Percentiles rank a stretch among this genome's conserved stretches.
Conservation (phyloP, 306 rosid genomes). For the cucumber (Cucumis sativus) region DNA sequence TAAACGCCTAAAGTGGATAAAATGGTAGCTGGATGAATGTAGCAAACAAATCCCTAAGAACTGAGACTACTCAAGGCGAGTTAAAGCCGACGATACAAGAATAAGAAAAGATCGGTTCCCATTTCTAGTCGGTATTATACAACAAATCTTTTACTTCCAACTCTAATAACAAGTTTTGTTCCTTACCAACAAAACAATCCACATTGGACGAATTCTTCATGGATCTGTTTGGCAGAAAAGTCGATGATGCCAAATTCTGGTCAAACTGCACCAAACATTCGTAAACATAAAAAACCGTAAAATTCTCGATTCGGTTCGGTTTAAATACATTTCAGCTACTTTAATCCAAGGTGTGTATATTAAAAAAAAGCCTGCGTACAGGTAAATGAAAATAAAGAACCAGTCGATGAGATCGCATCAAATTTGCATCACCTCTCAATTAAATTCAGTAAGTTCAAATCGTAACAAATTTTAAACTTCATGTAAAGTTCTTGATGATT, state of each 20-base stretch:
- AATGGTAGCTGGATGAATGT: not conserved
- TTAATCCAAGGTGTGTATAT: not conserved
- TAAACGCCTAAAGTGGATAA: not conserved
- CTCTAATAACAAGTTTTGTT: conserved; percentile 16
- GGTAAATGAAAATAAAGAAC: not conserved
- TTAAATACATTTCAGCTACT: not conserved
- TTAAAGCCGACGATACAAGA: conserved; percentile 23
- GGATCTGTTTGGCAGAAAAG: not conserved
- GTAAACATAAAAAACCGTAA: not conserved
- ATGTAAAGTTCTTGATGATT: not conserved
- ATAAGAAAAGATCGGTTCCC: conserved; percentile 14
- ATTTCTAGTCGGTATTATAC: conserved; percentile 23
- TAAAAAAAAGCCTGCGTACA: not conserved
- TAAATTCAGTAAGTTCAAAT: not conserved
- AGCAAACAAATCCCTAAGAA: not conserved
- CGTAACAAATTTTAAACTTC: not conserved
- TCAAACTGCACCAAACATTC: conserved; percentile 19
- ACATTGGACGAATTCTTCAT: not conserved
- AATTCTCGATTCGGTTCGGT: not conserved
- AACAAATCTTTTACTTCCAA: conserved; percentile 25
- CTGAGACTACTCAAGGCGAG: not conserved
- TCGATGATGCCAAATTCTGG: not conserved
- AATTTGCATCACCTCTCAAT: not conserved
- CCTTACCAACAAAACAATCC: conserved; percentile 16
- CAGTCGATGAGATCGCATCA: not conserved